These are phyloP conservation scores for Straminergon stramineum DNA, from an alignment of 225 moss, liverwort and hornwort species.

Conservation along the genomic window DNA sequence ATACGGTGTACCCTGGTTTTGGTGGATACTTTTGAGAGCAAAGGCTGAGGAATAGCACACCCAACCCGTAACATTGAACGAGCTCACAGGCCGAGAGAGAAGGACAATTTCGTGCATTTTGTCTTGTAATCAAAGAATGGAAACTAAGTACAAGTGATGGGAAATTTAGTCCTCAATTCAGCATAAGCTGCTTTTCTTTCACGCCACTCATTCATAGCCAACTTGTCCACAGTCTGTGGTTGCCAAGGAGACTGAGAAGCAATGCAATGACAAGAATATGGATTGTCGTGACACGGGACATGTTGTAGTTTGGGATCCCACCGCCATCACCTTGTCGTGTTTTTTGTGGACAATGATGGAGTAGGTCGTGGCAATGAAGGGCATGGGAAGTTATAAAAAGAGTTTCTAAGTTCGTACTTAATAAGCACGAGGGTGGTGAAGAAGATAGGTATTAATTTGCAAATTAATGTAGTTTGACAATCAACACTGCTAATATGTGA, in stretches of 20 bases:
- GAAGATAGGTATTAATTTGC: too few relatives aligned
- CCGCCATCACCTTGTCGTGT: neutral
- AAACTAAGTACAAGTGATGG: neutral
- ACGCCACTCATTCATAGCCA: neutral
- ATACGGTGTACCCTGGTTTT: neutral
- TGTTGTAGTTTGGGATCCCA: neutral
- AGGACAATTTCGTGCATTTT: neutral
- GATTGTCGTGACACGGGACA: neutral
- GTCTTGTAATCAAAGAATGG: neutral
- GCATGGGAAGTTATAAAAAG: neutral
- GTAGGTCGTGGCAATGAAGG: neutral
- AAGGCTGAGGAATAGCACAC: neutral
- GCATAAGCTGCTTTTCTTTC: neutral
- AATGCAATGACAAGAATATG: neutral
- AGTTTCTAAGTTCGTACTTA: too few relatives aligned
- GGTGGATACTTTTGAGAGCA: neutral
- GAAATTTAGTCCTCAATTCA: neutral
- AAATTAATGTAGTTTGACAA: neutral
- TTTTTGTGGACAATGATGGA: neutral
- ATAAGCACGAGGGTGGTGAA: neutral
- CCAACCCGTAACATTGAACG: neutral
- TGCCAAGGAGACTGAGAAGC: neutral
- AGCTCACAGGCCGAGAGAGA: neutral
- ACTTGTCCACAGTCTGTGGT: neutral
- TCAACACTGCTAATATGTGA: too few relatives aligned